Evolutionary conservation across 2,329 filamentous ascomycete genomes (phyloP), one percentile per base, ranked within the genome.

Genomic region (Phyllosticta citribraziliensis): DNA sequence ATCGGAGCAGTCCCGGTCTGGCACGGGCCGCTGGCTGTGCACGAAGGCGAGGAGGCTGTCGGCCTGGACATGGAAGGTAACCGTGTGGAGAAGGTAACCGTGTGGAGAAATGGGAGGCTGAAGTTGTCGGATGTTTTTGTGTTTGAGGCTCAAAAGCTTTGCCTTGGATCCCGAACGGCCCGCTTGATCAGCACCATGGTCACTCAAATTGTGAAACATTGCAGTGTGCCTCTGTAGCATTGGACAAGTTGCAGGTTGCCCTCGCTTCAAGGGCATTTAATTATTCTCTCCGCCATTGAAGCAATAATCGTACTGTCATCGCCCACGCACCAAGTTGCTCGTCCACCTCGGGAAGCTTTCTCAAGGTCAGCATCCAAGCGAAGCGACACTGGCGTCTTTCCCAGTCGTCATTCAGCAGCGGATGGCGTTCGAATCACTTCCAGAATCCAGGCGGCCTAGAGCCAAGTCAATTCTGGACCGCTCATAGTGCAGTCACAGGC

Each of bases 401-500:
- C n/a, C 35, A 40, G 17, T n/a, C n/a, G 40, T 47, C 17, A 47
- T 47, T 47, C n/a, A 12, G 17, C 40, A 47, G 14, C 17, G n/a
- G 17, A 47, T n/a, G 40, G 17, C 5, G 14, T 47, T 17, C n/a
- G n/a, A n/a, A n/a, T 40, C 11, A 11, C 14, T 5, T 47, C 40
- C 40, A 47, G 40, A n/a, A n/a, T n/a, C 2, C 14, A n/a, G 40
- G 35, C 53, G 40, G 20, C 22, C 47, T 20, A 35, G 35, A n/a
- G 19, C 58, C 19, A 22, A 52, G 20, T 8, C 14, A 25, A n/a
- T 8, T 3, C 17, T 47, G 40, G 40, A n/a, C n/a, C 40, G 27
- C 27, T 57, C 55, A 61, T 35, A 61, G 55, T 3, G 60, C 60
- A 24, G 60, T 53, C 52, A 50, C 25, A 25, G 60, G 55, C 14